These are phyloP conservation scores for Neoascochyta sp. DNA, from an alignment of 2,329 filamentous ascomycete species.

Conservation along the genomic window DNA sequence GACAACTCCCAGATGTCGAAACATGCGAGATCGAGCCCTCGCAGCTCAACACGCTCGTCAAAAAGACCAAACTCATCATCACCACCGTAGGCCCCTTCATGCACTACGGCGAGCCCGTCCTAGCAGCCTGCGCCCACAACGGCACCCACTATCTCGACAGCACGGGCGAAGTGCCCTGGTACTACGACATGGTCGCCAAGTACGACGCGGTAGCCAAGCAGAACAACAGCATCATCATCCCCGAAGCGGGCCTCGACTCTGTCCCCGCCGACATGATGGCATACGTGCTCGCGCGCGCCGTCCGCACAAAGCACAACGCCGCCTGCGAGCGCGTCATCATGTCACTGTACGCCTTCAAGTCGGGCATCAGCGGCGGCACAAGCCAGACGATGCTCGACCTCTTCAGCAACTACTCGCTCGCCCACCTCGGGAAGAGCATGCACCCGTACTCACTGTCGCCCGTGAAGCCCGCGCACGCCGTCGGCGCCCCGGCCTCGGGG, in stretches of 20 bases:
- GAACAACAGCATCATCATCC: slow-evolving; percentile 59
- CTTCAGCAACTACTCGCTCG: slow-evolving; percentile 47
- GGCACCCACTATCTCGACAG: slow-evolving; percentile 67
- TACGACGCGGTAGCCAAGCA: slow-evolving; percentile 58
- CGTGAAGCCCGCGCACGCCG: slow-evolving; percentile 39
- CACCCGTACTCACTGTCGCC: slow-evolving; percentile 52
- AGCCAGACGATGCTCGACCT: slow-evolving; percentile 62
- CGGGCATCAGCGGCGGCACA: slow-evolving; percentile 52
- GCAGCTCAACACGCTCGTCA: slow-evolving; percentile 51
- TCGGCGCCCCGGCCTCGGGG: slow-evolving; percentile 32
- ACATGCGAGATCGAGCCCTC: slow-evolving; percentile 43
- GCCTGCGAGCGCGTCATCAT: slow-evolving; percentile 51
- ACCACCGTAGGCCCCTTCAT: slow-evolving; percentile 62
- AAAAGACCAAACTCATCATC: slow-evolving; percentile 57
- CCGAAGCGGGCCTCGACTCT: slow-evolving; percentile 59
- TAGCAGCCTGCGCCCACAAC: slow-evolving; percentile 61
- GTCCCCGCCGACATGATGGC: slow-evolving; percentile 58
- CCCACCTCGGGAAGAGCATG: slow-evolving; percentile 47
- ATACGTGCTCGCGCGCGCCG: slow-evolving; percentile 50
- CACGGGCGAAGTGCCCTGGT: slow-evolving; percentile 63
- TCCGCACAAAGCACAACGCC: slow-evolving; percentile 51
- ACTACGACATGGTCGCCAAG: slow-evolving; percentile 58
- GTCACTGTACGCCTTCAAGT: slow-evolving; percentile 53
- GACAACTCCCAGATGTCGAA: slow-evolving; percentile 37
- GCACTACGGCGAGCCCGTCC: slow-evolving; percentile 60